Evolutionary conservation across 2,329 filamentous ascomycete genomes (phyloP).

Genomic region (Calonectria naviculata): DNA sequence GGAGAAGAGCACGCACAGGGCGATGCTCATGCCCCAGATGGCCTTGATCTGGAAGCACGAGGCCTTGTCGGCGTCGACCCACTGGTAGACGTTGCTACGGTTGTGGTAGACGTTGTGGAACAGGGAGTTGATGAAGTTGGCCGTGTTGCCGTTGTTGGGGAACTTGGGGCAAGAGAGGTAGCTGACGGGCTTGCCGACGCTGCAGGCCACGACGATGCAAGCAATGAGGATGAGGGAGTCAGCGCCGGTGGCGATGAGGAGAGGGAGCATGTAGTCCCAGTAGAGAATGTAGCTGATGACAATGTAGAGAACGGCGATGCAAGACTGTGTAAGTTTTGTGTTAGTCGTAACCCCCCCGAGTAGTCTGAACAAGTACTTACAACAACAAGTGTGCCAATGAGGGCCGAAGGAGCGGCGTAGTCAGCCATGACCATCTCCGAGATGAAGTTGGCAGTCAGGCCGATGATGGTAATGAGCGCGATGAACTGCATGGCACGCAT

Average conservation of each 20-base stretch:
- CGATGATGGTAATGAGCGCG: conserved; percentile 81
- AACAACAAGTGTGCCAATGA: conserved; percentile 83
- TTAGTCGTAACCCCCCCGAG: conserved; percentile 18
- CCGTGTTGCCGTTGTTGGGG: conserved; percentile 53
- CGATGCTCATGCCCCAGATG: conserved; percentile 87
- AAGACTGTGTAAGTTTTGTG: conserved; percentile 66
- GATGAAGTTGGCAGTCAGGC: conserved; percentile 86
- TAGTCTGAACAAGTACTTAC: conserved; percentile 63
- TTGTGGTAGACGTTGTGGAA: conserved; percentile 52
- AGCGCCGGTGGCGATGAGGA: conserved; percentile 73
- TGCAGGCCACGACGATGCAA: conserved; percentile 79
- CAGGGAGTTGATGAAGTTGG: conserved; percentile 57
- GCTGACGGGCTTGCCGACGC: conserved; percentile 83
- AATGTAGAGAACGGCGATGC: conserved; percentile 82
- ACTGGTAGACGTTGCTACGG: conserved; percentile 51
- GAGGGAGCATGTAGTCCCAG: conserved; percentile 79
- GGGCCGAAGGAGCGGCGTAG: conserved; percentile 74
- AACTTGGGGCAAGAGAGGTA: conserved; percentile 77
- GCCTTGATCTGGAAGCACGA: conserved; percentile 89
- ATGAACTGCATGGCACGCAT: conserved; percentile 78
- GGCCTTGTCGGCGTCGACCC: conserved; percentile 63
- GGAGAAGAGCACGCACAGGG: conserved; percentile 77
- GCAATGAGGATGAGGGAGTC: conserved; percentile 81
- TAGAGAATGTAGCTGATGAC: conserved; percentile 86
- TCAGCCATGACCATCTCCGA: conserved; percentile 76